phyloP scores from a whole-genome alignment of 2,329 filamentous ascomycete species.

The Beauveria brongniartii region DNA sequence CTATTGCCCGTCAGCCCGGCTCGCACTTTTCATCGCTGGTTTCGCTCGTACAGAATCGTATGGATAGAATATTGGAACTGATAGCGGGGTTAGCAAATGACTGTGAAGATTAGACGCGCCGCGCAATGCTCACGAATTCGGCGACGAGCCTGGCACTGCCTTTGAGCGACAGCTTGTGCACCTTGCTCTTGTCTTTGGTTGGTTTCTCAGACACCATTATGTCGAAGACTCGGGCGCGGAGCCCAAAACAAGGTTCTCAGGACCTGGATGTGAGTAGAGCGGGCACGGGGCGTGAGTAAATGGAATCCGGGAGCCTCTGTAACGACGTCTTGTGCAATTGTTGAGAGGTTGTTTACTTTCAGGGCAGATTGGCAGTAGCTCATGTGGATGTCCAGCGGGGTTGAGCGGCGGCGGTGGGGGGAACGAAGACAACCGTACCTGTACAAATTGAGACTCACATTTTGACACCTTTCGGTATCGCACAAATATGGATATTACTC shows the following conservation, averaged over 20 bases:
- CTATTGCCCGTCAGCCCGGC: slow-evolving; percentile 31
- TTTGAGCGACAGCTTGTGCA: slow-evolving; percentile 89
- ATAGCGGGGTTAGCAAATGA: neutral
- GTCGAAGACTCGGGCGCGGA: neutral
- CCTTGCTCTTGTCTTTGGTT: slow-evolving; percentile 61
- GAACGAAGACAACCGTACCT: neutral
- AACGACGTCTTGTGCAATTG: neutral
- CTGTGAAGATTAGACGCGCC: neutral
- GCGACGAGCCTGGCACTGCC: slow-evolving; percentile 79
- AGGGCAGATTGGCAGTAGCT: neutral
- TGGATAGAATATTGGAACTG: slow-evolving; percentile 98
- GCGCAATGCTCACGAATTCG: slow-evolving; percentile 68
- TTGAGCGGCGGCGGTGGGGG: neutral
- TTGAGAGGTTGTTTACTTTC: slow-evolving; percentile 4
- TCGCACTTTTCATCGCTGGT: neutral
- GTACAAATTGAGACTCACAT: neutral
- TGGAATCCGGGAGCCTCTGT: neutral
- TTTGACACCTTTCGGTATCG: neutral
- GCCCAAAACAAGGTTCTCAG: no score
- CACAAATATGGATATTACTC: no score
- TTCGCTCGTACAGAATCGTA: slow-evolving; percentile 67
- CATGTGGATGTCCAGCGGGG: slow-evolving; percentile 5
- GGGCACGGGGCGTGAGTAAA: no score
- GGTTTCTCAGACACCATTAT: slow-evolving; percentile 8
- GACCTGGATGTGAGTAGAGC: neutral